phyloP scores from a whole-genome alignment of 441 rosid genomes.

The Pelargonium citronellum region DNA sequence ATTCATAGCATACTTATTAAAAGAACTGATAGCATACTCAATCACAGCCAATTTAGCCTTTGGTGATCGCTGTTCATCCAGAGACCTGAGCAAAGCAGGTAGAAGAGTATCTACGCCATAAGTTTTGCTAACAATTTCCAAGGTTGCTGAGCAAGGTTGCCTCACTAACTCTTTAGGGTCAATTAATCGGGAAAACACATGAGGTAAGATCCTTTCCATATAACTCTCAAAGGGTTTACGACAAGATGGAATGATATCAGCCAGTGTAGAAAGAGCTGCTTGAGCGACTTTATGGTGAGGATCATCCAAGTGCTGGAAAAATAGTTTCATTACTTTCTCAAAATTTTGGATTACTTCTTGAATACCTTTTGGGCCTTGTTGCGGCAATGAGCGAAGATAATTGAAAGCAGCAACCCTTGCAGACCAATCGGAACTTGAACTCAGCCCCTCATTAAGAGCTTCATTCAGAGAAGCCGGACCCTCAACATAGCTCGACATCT shows the following conservation, averaged over 20 bases:
- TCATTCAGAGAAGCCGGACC: conserved; percentile 85
- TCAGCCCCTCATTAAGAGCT: conserved; percentile 82
- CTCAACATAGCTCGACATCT: conserved; percentile 69
- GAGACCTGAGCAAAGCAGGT: conserved; percentile 89
- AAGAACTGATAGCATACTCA: conserved; percentile 81
- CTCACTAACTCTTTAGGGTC: conserved; percentile 97
- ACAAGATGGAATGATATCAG: conserved; percentile 87
- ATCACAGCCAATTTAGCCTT: conserved; percentile 98
- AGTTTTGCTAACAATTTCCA: conserved; percentile 85
- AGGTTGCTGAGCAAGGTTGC: conserved; percentile 75
- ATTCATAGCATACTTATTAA: conserved; percentile 66
- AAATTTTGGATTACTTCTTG: conserved; percentile 89
- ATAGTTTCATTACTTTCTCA: conserved; percentile 96
- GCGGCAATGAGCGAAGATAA: conserved; percentile 72
- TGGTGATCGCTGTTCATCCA: conserved; percentile 98
- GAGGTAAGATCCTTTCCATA: conserved; percentile 94
- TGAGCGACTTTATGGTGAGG: conserved; percentile 99
- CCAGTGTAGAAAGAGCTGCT: conserved; percentile 92
- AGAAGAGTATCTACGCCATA: conserved; percentile 84
- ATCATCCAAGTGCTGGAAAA: conserved; percentile 96
- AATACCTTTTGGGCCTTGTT: conserved; percentile 86
- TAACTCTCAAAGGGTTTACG: conserved; percentile 93
- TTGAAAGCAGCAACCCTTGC: conserved; percentile 91
- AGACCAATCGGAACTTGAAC: conserved; percentile 92
- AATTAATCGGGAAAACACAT: conserved; percentile 88